Base-by-base conservation (phyloP, 257 asterid species). In the Solanum rostratum region DNA sequence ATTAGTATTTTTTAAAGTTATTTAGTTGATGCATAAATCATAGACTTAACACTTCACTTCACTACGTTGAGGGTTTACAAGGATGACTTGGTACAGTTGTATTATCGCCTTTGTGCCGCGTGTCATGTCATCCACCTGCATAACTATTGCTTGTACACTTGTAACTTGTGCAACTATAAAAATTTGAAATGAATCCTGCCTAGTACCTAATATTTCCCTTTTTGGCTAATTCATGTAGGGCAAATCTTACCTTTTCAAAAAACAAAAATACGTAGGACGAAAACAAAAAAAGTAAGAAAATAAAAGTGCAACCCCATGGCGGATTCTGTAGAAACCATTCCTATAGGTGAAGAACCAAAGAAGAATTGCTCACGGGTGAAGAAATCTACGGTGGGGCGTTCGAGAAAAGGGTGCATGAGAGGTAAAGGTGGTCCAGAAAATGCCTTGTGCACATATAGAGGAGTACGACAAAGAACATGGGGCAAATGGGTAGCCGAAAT, bases 401-500 rank as follows among this genome's bases (percentile, higher is more conserved):
- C 94, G 1, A 80, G 98, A 33, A 93, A 93, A 87, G 97, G 98
- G 11, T 91, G 95, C 88, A 95, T 93, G 98, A 91, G 93, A 50
- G 97, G 97, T 3, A 95, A 93, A 80, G 98, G 98, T 3, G 97
- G 98, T 0, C 98, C 98, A 8, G 95, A 95, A 24, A 95, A 95
- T 82, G 92, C 94, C 15, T 86, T 86, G 3, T 95, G 97, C 87
- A 90, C 92, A 12, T 95, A 87, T 80, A 90, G 96, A 79, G 98
- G 98, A 5, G 98, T 94, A 8, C 83, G 98, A 39, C 97, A 94
- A 87, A 85, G 98, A n/a, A 93, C 95, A 0, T 94, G 97, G 97
- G 98, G 98, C 0, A 91, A 89, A 59, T 94, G 97, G 97, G 98
- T 94, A 11, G 93, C 98, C 8, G 97, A 94, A 80, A 94, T 94